Evolutionary conservation across 2,329 filamentous ascomycete genomes (phyloP).

Genomic region (Didymella pomorum): DNA sequence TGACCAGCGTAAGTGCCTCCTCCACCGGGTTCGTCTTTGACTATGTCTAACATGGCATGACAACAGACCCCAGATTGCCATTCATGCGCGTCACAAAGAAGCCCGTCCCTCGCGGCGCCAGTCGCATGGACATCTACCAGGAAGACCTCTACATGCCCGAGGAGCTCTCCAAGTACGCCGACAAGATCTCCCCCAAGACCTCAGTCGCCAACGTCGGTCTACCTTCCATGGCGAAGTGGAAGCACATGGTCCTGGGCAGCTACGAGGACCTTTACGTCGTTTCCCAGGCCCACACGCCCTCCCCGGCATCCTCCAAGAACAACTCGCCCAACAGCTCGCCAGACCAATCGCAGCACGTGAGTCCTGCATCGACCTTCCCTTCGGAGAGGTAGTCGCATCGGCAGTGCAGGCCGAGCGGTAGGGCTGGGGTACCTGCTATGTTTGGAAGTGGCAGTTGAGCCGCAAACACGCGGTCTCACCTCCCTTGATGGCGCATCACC

Average conservation of each 20-base stretch:
- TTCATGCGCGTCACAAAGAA: slow-evolving; percentile 57
- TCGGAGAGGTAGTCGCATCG: slow-evolving; percentile 34
- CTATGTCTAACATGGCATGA: slow-evolving; percentile 29
- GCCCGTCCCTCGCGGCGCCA: slow-evolving; percentile 56
- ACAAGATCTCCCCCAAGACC: slow-evolving; percentile 57
- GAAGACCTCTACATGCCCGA: slow-evolving; percentile 54
- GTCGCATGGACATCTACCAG: slow-evolving; percentile 56
- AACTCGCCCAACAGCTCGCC: slow-evolving; percentile 50
- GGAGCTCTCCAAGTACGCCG: slow-evolving; percentile 49
- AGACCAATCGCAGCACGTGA: slow-evolving; percentile 50
- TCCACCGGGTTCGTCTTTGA: background rate
- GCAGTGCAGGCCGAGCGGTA: slow-evolving; percentile 24
- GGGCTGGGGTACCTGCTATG: slow-evolving; percentile 17
- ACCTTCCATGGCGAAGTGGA: slow-evolving; percentile 56
- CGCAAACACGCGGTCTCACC: slow-evolving; percentile 24
- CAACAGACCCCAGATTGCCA: slow-evolving; percentile 50
- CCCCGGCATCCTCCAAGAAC: slow-evolving; percentile 49
- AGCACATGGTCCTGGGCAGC: slow-evolving; percentile 55
- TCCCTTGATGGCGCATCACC: slow-evolving; percentile 19
- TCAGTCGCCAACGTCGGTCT: slow-evolving; percentile 58
- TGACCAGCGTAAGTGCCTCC: slow-evolving; percentile 44
- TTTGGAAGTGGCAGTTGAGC: slow-evolving; percentile 17
- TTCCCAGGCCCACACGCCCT: slow-evolving; percentile 50
- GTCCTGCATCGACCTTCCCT: slow-evolving; percentile 46
- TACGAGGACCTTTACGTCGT: slow-evolving; percentile 61